Percentiles rank a stretch among this genome's conserved stretches.
These are phyloP conservation scores for Cinnamomum micranthum DNA, from an alignment of 164 flowering plant species.

Conservation along the genomic window DNA sequence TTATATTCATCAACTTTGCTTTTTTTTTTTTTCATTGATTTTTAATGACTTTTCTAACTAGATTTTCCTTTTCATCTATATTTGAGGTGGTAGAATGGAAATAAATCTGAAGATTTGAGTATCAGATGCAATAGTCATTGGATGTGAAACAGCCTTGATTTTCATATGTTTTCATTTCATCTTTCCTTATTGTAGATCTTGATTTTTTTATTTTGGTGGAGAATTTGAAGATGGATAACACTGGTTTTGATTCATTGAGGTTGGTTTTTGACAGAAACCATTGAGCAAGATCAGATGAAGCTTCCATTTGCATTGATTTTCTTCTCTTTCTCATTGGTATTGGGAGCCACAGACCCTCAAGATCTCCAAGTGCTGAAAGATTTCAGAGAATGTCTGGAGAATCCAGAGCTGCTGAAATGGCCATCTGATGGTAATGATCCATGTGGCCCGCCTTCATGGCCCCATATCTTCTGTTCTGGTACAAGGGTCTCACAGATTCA, in stretches of 20 bases:
- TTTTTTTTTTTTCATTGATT: too few species aligned
- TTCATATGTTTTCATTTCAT: too few species aligned
- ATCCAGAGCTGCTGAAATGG: constrained; percentile 73
- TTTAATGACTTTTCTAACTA: too few species aligned
- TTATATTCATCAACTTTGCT: too few species aligned
- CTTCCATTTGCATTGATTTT: neutral
- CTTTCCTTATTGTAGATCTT: neutral
- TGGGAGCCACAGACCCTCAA: constrained; percentile 43
- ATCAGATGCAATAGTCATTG: too few species aligned
- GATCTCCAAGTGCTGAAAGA: constrained; percentile 54
- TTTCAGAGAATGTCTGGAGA: constrained; percentile 60
- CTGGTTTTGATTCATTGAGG: neutral
- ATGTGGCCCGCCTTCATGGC: constrained; percentile 64
- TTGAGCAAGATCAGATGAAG: neutral
- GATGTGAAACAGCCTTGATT: too few species aligned
- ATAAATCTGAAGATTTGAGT: too few species aligned
- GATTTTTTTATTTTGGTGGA: neutral
- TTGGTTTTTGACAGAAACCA: neutral
- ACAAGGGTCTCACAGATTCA: constrained; percentile 68
- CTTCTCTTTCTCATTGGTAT: constrained; percentile 12
- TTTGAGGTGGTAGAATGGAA: too few species aligned
- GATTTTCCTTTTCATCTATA: too few species aligned
- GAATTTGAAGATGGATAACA: neutral
- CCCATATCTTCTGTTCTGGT: constrained; percentile 52
- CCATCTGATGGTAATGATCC: constrained; percentile 56